Evolutionary conservation across 441 rosid genomes (phyloP).

Genomic region (Syzygium syzygioides): DNA sequence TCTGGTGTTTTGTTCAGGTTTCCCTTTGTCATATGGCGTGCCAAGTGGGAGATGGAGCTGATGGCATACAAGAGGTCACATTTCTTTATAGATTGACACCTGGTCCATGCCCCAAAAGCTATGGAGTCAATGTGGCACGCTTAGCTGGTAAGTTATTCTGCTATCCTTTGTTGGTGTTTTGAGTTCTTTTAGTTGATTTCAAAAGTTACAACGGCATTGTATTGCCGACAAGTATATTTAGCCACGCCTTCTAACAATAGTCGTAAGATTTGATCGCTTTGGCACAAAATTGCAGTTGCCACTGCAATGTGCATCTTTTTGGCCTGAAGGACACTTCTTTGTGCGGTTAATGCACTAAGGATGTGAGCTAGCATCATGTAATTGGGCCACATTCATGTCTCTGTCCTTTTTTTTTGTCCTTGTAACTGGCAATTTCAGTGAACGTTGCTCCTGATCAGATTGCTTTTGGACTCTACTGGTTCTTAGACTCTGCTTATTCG

Average conservation of each 20-base stretch:
- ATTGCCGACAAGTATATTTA: neutral
- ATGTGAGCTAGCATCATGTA: neutral
- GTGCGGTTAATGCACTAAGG: neutral
- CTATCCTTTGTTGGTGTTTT: neutral
- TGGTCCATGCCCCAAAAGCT: slow-evolving; percentile 97
- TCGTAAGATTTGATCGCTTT: neutral
- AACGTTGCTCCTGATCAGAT: neutral
- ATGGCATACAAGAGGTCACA: slow-evolving; percentile 78
- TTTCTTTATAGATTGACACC: slow-evolving; percentile 78
- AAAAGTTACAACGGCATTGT: neutral
- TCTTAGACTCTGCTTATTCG: slow-evolving; percentile 6
- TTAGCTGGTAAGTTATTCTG: slow-evolving; percentile 63
- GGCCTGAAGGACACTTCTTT: neutral
- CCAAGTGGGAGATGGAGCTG: slow-evolving; percentile 67
- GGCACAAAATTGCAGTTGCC: neutral
- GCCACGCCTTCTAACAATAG: neutral
- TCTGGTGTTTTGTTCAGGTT: slow-evolving; percentile 38
- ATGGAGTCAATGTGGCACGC: slow-evolving; percentile 96
- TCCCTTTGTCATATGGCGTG: slow-evolving; percentile 94
- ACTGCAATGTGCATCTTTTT: neutral
- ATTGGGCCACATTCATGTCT: neutral
- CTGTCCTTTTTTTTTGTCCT: neutral
- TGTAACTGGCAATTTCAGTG: neutral
- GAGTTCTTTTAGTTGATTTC: neutral
- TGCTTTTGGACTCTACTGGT: neutral